A percentile compares a stretch with the other conserved stretches of the same genome.
Conservation (phyloP, 2,329 filamentous ascomycete genomes). For the Colletotrichum orchidophilum region DNA sequence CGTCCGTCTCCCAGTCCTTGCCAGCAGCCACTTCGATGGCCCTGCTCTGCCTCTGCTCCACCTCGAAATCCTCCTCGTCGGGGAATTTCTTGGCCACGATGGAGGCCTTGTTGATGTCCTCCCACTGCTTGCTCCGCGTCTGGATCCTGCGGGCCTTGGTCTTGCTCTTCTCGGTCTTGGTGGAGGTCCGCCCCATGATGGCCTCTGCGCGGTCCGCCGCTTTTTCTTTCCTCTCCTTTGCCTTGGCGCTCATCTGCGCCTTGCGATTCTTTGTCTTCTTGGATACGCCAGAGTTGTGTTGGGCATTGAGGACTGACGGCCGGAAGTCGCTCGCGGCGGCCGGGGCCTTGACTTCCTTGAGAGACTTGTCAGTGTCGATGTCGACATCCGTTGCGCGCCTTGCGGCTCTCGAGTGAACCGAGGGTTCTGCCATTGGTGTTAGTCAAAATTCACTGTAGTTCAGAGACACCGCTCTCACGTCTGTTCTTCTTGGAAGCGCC, state of each 20-base stretch:
- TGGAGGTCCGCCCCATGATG: constrained; percentile 65
- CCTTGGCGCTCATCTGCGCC: constrained; percentile 62
- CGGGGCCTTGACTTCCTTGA: constrained; percentile 67
- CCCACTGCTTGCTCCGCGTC: constrained; percentile 63
- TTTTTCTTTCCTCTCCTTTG: constrained; percentile 64
- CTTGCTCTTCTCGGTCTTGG: constrained; percentile 66
- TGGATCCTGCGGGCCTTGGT: constrained; percentile 57
- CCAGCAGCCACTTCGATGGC: constrained; percentile 36
- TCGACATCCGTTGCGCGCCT: constrained; percentile 76
- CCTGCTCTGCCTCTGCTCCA: constrained; percentile 33
- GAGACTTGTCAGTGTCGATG: constrained; percentile 76
- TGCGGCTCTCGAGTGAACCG: constrained; percentile 78
- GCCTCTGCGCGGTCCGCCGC: constrained; percentile 68
- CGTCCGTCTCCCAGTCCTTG: constrained; percentile 44
- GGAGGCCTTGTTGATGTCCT: constrained; percentile 61
- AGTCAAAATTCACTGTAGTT: background rate
- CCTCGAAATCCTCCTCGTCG: constrained; percentile 38
- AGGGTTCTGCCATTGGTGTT: constrained; percentile 60
- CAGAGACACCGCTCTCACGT: constrained; percentile 29
- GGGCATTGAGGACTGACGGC: constrained; percentile 75
- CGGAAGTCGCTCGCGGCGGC: constrained; percentile 58
- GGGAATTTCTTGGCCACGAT: constrained; percentile 21
- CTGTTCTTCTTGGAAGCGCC: constrained; percentile 42
- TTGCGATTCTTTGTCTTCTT: constrained; percentile 73
- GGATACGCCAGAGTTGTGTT: constrained; percentile 71